Conservation (phyloP, 2,329 filamentous ascomycete species). For the Lasiodiplodia citricola region DNA sequence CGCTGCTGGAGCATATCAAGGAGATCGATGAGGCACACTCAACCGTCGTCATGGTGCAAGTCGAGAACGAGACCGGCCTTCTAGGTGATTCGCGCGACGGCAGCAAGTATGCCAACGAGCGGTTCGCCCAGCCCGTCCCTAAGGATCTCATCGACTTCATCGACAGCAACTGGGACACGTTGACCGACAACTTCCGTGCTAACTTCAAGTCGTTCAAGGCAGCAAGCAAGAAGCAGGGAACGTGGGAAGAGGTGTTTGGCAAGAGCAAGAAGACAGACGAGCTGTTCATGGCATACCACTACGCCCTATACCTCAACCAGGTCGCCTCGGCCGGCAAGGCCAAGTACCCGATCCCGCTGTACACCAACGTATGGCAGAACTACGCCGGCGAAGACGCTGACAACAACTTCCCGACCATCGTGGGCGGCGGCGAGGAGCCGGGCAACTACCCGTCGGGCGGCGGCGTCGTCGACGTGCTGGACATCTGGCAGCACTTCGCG, state of each 20-base stretch:
- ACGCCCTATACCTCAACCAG: constrained; percentile 48
- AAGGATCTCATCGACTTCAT: constrained; percentile 43
- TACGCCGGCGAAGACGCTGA: constrained; percentile 43
- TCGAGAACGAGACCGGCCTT: constrained; percentile 62
- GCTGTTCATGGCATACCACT: constrained; percentile 57
- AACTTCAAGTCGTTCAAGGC: constrained; percentile 37
- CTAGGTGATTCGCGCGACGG: constrained; percentile 59
- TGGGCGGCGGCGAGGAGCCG: constrained; percentile 50
- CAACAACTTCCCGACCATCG: constrained; percentile 44
- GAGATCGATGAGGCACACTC: constrained; percentile 53
- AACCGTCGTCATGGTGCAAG: constrained; percentile 63
- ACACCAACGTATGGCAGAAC: constrained; percentile 56
- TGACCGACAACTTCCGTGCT: constrained; percentile 34
- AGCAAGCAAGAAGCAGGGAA: constrained; percentile 29
- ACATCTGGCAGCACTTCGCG: constrained; percentile 53
- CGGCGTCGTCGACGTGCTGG: constrained; percentile 48
- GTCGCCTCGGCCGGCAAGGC: constrained; percentile 50
- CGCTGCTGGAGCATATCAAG: constrained; percentile 48
- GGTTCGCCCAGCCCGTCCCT: constrained; percentile 48
- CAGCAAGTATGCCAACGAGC: constrained; percentile 48
- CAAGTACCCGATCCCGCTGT: constrained; percentile 51
- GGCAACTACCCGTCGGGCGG: constrained; percentile 58
- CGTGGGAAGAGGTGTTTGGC: constrained; percentile 52
- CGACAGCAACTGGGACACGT: constrained; percentile 13
- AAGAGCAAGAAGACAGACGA: constrained; percentile 47